A percentile compares a stretch with the other conserved stretches of the same genome.
Evolutionary conservation across 176 grass and related monocot genomes (phyloP).

Genomic region (Juncus effusus): DNA sequence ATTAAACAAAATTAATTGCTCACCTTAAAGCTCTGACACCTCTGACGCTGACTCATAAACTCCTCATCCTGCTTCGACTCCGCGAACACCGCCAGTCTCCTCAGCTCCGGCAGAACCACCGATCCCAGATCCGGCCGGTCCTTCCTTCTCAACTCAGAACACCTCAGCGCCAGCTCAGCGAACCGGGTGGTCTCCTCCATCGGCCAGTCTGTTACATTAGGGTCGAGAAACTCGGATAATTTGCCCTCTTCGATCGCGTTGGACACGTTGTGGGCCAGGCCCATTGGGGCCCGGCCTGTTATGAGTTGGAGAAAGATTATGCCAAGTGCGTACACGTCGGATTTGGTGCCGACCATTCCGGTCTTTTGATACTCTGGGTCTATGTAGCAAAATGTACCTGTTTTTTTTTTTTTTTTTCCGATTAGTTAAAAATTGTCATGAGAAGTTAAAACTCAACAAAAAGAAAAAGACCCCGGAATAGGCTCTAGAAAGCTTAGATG

Average conservation of each 20-base stretch:
- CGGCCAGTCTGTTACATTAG: slow-evolving; percentile 51
- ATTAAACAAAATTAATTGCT: slow-evolving; percentile 19
- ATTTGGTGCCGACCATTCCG: slow-evolving; percentile 61
- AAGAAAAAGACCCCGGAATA: no score
- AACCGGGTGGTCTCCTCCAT: slow-evolving; percentile 43
- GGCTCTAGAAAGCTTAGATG: no score
- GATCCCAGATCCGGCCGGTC: slow-evolving; percentile 66
- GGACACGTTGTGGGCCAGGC: slow-evolving; percentile 53
- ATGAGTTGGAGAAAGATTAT: slow-evolving; percentile 75
- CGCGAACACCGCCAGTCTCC: slow-evolving; percentile 36
- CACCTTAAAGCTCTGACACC: slow-evolving; percentile 16
- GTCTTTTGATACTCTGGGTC: slow-evolving; percentile 95
- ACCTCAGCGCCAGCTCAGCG: slow-evolving; percentile 60
- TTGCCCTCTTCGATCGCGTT: slow-evolving; percentile 57
- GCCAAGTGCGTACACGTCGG: slow-evolving; percentile 77
- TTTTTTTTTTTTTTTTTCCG: background rate
- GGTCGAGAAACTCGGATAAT: slow-evolving; percentile 44
- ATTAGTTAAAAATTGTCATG: no score
- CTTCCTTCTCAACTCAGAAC: slow-evolving; percentile 60
- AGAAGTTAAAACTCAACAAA: no score
- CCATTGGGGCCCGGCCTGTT: slow-evolving; percentile 61
- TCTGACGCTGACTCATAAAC: background rate
- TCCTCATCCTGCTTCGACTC: slow-evolving; percentile 19
- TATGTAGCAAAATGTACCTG: slow-evolving; percentile 78
- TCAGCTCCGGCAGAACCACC: slow-evolving; percentile 54